Evolutionary conservation across 1,284 basidiomycete species (phyloP), one percentile per base, ranked within the genome.

Genomic region (Pulveroboletus sp.): DNA sequence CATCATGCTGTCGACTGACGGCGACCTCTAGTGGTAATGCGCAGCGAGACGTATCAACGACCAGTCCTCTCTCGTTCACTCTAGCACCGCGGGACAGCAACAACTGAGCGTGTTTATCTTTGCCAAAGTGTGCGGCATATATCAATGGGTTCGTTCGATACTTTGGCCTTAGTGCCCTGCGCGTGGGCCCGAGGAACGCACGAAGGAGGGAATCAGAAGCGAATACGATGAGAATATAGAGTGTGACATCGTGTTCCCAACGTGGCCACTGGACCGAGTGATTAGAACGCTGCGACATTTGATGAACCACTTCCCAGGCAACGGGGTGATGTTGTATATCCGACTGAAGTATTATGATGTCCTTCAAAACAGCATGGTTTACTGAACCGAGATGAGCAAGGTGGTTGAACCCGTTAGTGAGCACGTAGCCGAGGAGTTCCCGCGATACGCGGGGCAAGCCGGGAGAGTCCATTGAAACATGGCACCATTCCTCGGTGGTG

Each of bases 111-210:
- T 59, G 56, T 12, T 38, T 20, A 18, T n/a, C 2, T 20, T 39
- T 59, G 10, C 43, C 47, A 5, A 58, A 59, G 18, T 58, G 26
- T 31, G 56, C 56, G 20, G 56, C 48, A 7, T 58, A 58, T 26
- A 58, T n/a, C 28, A 58, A 18, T 1, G 57, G 57, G 28, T 58
- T 58, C 22, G 44, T 48, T 29, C 17, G 43, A 25, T 43, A 3
- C 35, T 15, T 39, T 8, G 44, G 36, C 6, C 39, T 18, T 8
- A 58, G n/a, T 7, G 36, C 1, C 4, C 17, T 44, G 7, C 11
- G 24, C 2, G 18, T 9, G 8, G 2, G 46, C 5, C 35, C 40
- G 35, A 57, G 56, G 33, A 50, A 50, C n/a, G 56, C 42, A 28
- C 17, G 28, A 22, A 59, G 36, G 6, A 54, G 49, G 6, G 57